A percentile compares a stretch with the other conserved stretches of the same genome.
phyloP scores from a whole-genome alignment of 805 yeast genomes.

The Kurtzmaniella fragi region DNA sequence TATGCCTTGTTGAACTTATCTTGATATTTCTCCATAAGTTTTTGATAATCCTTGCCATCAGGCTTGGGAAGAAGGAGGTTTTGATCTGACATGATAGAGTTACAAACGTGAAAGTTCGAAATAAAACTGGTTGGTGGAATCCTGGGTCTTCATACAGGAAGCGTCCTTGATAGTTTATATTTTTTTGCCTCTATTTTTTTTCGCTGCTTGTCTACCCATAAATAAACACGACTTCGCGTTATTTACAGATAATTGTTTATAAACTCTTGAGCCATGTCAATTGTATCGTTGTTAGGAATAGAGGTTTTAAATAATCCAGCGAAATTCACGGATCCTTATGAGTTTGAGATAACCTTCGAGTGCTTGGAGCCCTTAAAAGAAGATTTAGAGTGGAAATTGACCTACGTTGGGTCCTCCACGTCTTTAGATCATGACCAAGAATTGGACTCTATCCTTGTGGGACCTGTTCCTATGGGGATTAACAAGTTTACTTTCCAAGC shows the following conservation, averaged over 20 bases:
- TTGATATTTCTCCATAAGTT: slow-evolving; percentile 23
- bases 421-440: slow-evolving; percentile 96
- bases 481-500: slow-evolving; percentile 91
- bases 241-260: too few species aligned
- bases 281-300: slow-evolving; percentile 86
- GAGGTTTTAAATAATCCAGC: slow-evolving; percentile 95
- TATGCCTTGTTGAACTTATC: slow-evolving; percentile 19
- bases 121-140: too few species aligned
- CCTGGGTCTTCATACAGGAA: too few species aligned
- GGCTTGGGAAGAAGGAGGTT: too few species aligned
- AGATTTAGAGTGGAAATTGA: slow-evolving; percentile 95
- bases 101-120: too few species aligned
- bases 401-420: slow-evolving; percentile 93
- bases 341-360: slow-evolving; percentile 95
- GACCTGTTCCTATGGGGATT: slow-evolving; percentile 97
- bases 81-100: too few species aligned
- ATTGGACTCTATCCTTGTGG: slow-evolving; percentile 91
- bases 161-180: too few species aligned
- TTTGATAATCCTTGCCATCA: slow-evolving; percentile 15
- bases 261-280: slow-evolving; percentile 56
- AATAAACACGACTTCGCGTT: too few species aligned
- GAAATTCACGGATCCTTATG: slow-evolving; percentile 85
- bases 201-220: too few species aligned
- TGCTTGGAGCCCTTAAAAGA: slow-evolving; percentile 88
- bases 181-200: too few species aligned